Evolutionary conservation across 352 stramenopile genomes (phyloP), one percentile per base, ranked within the genome.

Genomic region (Thalassiosira ordinaria): DNA sequence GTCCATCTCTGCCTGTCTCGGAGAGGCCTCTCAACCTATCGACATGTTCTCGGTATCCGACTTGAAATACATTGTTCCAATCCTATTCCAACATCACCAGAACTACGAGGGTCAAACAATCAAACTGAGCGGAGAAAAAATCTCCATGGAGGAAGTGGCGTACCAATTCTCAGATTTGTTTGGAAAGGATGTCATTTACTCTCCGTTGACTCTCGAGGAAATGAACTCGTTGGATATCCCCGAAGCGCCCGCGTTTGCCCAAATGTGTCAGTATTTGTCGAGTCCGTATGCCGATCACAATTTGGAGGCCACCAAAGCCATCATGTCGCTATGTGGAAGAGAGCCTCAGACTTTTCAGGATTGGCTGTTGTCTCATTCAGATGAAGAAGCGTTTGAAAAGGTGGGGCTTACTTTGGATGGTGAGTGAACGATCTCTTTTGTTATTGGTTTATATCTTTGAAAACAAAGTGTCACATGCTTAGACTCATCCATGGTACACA

Each of bases 151-250:
- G 49, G 76, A 87, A 66, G 70, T 89, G 22, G 84, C 84, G 0
- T 47, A 37, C 11, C 55, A 65, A 16, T 89, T 91, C 69, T 59
- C 66, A 13, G 84, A 91, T 78, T 53, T 91, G 16, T 91, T 83
- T 74, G 84, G 84, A 22, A 91, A 91, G 66, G 77, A 88, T 78
- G 74, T 91, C 22, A 80, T 91, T 73, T 91, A 88, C 75, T 85
- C 86, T 60, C 84, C 84, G 26, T 60, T 91, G 16, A 75, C 80
- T 9, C 61, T 76, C 1, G 56, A 76, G 29, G 84, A 91, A 78
- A 74, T 91, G 47, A 67, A 60, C 3, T n/a, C 35, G 22, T 46
- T 90, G 18, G 57, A 76, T 18, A 79, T 88, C 57, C 62, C 77
- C 1, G 53, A 64, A 22, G 84, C 72, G n/a, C 31, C 56, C 27